Evolutionary conservation across 2,329 filamentous ascomycete species (phyloP).

Genomic region (Diaporthe vexans): DNA sequence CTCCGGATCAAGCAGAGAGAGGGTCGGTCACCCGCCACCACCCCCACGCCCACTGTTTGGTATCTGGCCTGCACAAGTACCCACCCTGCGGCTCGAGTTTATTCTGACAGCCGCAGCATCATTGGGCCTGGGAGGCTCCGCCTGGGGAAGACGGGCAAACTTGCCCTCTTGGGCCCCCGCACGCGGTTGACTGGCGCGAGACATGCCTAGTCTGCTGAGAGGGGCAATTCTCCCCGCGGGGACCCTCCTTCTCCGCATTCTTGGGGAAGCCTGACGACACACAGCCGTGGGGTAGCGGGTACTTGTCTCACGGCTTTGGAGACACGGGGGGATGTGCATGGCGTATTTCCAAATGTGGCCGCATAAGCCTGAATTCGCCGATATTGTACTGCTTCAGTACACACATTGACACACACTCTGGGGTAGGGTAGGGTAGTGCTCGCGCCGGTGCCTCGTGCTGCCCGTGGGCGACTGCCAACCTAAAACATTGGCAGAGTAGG

Average conservation of each 20-base stretch:
- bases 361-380: not conserved
- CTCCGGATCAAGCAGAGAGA: not conserved
- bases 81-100: slow-evolving; percentile 17
- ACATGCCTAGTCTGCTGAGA: slow-evolving; percentile 13
- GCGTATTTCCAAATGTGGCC: not conserved
- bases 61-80: not conserved
- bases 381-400: not conserved
- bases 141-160: not conserved
- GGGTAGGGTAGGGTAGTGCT: not conserved
- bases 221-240: not conserved
- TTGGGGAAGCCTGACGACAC: not conserved
- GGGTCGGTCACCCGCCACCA: not conserved
- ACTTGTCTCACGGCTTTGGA: not conserved
- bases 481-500: not conserved
- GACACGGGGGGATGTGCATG: not conserved
- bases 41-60: not conserved
- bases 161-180: not conserved
- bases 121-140: not conserved
- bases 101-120: slow-evolving; percentile 17
- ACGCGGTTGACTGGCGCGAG: slow-evolving; percentile 5
- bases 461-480: not conserved
- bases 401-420: too few relatives aligned
- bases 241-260: slow-evolving; percentile 28
- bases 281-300: not conserved
- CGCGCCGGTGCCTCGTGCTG: not conserved